phyloP scores from a whole-genome alignment of 2,329 filamentous ascomycete genomes.

The Colletotrichum godetiae region DNA sequence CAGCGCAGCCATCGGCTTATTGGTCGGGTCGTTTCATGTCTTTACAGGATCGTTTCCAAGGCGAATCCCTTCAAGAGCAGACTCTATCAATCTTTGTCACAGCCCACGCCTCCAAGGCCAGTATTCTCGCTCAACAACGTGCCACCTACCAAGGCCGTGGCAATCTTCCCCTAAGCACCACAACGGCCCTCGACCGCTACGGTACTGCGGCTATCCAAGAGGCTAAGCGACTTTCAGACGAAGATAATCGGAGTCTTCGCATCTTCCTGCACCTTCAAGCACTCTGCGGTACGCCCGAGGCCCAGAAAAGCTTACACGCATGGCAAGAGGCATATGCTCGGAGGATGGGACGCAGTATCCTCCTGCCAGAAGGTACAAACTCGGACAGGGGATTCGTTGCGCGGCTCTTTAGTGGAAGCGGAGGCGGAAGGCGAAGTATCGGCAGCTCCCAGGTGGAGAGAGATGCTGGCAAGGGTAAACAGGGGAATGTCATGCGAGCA shows the following conservation, averaged over 20 bases:
- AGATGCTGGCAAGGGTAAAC: slow-evolving; percentile 28
- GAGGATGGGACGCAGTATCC: slow-evolving; percentile 45
- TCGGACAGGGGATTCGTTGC: slow-evolving; percentile 30
- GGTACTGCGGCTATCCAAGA: slow-evolving; percentile 6
- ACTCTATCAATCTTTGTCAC: slow-evolving; percentile 17
- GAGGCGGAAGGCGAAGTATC: slow-evolving; percentile 21
- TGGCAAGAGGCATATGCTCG: slow-evolving; percentile 65
- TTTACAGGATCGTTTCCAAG: slow-evolving; percentile 63
- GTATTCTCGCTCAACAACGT: slow-evolving; percentile 8
- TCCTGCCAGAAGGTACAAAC: slow-evolving; percentile 53
- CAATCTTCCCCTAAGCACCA: slow-evolving; percentile 32
- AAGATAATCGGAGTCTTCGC: slow-evolving; percentile 29
- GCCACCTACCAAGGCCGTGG: slow-evolving; percentile 15
- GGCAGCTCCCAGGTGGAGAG: slow-evolving; percentile 17
- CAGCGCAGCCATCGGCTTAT: slow-evolving; percentile 61
- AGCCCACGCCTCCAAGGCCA: slow-evolving; percentile 22
- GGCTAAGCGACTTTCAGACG: slow-evolving; percentile 20
- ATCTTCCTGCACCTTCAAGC: slow-evolving; percentile 60
- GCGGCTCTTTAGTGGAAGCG: slow-evolving; percentile 28
- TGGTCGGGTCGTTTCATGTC: slow-evolving; percentile 72
- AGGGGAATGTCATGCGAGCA: slow-evolving; percentile 20
- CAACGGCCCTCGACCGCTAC: slow-evolving; percentile 27
- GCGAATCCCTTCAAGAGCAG: slow-evolving; percentile 44
- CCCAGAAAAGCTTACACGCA: slow-evolving; percentile 56
- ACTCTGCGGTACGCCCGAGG: slow-evolving; percentile 59